A percentile compares a stretch with the other conserved stretches of the same genome.
Conservation (phyloP, 2,329 filamentous ascomycete genomes). For the Plectosphaerella cucumerina region DNA sequence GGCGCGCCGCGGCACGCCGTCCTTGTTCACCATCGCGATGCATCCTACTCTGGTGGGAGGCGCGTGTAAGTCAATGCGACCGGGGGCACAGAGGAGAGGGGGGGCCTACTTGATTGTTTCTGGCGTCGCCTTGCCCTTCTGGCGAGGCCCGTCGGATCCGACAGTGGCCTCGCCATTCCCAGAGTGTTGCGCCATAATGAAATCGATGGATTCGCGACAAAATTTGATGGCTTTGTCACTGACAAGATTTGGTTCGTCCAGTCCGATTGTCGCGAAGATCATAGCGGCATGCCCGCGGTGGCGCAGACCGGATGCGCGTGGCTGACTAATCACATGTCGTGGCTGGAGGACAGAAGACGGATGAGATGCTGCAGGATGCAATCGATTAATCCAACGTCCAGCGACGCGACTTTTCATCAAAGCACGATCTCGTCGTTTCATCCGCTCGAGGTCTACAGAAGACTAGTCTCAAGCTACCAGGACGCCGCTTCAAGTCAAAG, state of each 20-base stretch:
- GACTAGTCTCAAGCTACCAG: too few relatives aligned
- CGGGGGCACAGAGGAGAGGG: background rate
- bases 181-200: conserved; percentile 51
- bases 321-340: too few relatives aligned
- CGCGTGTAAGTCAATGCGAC: background rate
- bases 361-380: too few relatives aligned
- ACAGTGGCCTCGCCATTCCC: conserved; percentile 48
- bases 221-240: conserved; percentile 3
- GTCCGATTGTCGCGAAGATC: background rate
- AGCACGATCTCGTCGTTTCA: too few relatives aligned
- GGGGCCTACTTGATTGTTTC: conserved; percentile 70
- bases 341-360: too few relatives aligned
- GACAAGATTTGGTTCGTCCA: background rate
- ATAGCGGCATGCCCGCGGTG: too few relatives aligned
- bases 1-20: conserved; percentile 83
- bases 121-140: conserved; percentile 80
- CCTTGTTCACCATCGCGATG: conserved; percentile 60
- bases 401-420: too few relatives aligned
- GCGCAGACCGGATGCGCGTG: too few relatives aligned
- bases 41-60: conserved; percentile 42
- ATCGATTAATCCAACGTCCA: too few relatives aligned
- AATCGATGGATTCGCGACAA: conserved; percentile 12
- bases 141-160: conserved; percentile 51
- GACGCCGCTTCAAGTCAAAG: too few relatives aligned
- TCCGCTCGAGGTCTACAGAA: too few relatives aligned